Conservation (phyloP, 139 green algal species). For the Chlorokybus atmophyticus region DNA sequence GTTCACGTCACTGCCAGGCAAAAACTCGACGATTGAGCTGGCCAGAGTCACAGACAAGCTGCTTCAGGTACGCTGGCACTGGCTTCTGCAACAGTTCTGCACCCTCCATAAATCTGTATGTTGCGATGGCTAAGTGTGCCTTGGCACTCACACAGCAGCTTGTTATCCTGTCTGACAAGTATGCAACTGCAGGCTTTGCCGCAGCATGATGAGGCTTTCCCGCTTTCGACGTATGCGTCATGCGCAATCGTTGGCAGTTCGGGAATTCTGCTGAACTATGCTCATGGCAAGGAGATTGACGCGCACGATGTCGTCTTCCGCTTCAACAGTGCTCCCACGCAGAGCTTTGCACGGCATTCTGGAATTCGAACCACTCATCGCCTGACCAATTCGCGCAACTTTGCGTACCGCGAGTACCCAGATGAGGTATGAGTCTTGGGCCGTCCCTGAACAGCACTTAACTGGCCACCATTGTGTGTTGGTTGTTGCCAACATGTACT, state of each 20-base stretch:
- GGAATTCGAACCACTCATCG: conserved; percentile 13
- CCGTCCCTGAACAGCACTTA: too few relatives aligned
- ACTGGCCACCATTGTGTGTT: too few relatives aligned
- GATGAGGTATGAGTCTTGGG: conserved; percentile 6
- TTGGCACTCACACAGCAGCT: too few relatives aligned
- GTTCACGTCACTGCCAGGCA: too few relatives aligned
- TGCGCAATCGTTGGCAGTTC: conserved; percentile 4
- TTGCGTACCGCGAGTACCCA: conserved; percentile 5
- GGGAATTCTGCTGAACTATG: conserved; percentile 7
- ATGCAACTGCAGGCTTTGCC: not conserved
- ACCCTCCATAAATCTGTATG: too few relatives aligned
- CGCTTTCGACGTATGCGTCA: not conserved
- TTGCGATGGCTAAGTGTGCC: too few relatives aligned
- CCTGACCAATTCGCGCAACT: conserved; percentile 16
- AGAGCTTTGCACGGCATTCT: conserved; percentile 6
- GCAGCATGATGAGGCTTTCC: not conserved
- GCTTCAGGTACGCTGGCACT: too few relatives aligned
- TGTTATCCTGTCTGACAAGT: too few relatives aligned
- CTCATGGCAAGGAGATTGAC: conserved; percentile 7
- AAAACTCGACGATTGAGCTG: too few relatives aligned
- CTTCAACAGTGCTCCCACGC: conserved; percentile 3
- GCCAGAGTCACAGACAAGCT: too few relatives aligned
- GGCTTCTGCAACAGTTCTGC: too few relatives aligned
- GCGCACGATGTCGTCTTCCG: conserved; percentile 6
- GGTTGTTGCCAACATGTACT: too few relatives aligned